Base-by-base conservation (phyloP, 768 basidiomycete species). In the Suillus variegatus region DNA sequence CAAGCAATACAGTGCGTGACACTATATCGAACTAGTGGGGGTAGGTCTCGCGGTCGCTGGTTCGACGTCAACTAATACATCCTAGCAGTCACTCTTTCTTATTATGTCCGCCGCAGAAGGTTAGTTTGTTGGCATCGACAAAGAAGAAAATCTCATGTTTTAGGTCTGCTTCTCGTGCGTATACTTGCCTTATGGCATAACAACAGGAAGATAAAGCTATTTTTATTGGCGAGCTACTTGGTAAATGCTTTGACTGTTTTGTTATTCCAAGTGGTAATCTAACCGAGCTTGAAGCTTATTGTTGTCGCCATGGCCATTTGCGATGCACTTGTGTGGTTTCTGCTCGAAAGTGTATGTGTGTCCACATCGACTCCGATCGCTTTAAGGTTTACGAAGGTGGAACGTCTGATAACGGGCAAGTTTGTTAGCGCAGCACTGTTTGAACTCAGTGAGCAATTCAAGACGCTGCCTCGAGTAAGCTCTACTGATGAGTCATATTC, bases 151-250 rank as follows among this genome's bases (percentile, higher is more conserved):
- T 6, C n/a, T n/a, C 28, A 25, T 6, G 6, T 35, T 61, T 61
- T 10, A 67, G 66, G 66, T n/a, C 61, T 67, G 6, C 65, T 67
- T 43, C 56, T 67, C 6, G 60, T 65, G 35, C 67, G 67, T 43
- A 65, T 60, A 22, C 65, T 65, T 44, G 67, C 67, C 6, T 62
- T 66, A 10, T 66, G 64, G 61, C 52, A 62, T 43, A 22, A 36
- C 18, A 40, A 40, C 25, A 46, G 6, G n/a, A 51, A 56, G 4
- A 65, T 57, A 28, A 28, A 41, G 14, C 52, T 16, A 28, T 32
- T 66, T 32, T 49, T 67, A 20, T 51, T 58, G 54, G 22, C 60
- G 14, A 58, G 57, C 41, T 67, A 66, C 25, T 20, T 12, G 25
- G 67, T 67, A 28, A 65, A 62, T 9, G 6, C 32, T 40, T 38